These are phyloP conservation scores for Annulohypoxylon nitens DNA, from an alignment of 495 filamentous ascomycete species.

Conservation along the genomic window DNA sequence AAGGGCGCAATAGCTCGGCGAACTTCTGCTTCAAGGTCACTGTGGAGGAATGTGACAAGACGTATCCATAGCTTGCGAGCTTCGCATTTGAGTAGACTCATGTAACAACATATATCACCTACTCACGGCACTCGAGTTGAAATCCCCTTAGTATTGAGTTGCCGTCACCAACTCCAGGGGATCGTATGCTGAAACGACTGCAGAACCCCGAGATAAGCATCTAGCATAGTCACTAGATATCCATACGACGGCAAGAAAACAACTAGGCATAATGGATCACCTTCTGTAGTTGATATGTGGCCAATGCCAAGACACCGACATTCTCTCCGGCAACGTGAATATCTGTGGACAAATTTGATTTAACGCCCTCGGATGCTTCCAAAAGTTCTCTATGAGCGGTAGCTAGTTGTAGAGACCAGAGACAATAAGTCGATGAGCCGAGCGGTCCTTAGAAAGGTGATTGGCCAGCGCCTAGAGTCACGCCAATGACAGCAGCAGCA, in stretches of 20 bases:
- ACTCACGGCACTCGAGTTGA: slow-evolving; percentile 17
- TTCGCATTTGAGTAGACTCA: neutral
- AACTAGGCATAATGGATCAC: slow-evolving; percentile 48
- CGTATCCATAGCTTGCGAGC: slow-evolving; percentile 30
- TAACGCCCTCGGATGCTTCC: slow-evolving; percentile 48
- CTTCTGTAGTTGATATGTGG: slow-evolving; percentile 52
- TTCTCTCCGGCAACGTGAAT: slow-evolving; percentile 63
- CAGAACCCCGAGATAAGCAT: slow-evolving; percentile 45
- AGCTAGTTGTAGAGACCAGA: slow-evolving; percentile 52
- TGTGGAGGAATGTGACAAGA: slow-evolving; percentile 42
- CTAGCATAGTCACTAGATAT: slow-evolving; percentile 43
- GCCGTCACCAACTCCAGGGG: slow-evolving; percentile 42
- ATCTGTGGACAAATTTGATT: slow-evolving; percentile 63
- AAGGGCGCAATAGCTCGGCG: slow-evolving; percentile 41
- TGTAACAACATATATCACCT: neutral
- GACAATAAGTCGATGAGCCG: slow-evolving; percentile 55
- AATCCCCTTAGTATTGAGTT: slow-evolving; percentile 20
- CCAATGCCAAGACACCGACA: slow-evolving; percentile 63
- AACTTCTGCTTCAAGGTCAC: slow-evolving; percentile 41
- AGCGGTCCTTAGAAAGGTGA: slow-evolving; percentile 53
- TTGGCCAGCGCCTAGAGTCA: slow-evolving; percentile 58
- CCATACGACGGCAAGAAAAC: slow-evolving; percentile 49
- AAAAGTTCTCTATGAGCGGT: slow-evolving; percentile 52
- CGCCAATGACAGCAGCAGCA: slow-evolving; percentile 54
- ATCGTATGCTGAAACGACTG: slow-evolving; percentile 44